These are phyloP conservation scores for Neopestalotiopsis clavispora DNA, from an alignment of 2,329 filamentous ascomycete genomes.

Conservation along the genomic window DNA sequence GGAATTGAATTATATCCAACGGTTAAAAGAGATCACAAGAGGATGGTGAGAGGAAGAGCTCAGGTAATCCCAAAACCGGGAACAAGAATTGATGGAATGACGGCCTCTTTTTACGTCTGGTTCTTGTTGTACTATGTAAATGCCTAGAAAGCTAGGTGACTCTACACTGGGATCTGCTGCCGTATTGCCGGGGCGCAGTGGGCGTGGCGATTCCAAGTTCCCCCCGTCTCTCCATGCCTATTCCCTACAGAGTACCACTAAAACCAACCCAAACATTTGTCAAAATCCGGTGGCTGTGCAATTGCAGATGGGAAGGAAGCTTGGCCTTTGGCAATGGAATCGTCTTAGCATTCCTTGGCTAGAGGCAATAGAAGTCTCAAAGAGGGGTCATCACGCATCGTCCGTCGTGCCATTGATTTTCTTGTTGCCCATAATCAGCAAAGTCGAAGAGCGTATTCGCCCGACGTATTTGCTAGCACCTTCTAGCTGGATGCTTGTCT, in stretches of 20 bases:
- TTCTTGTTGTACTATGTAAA: neutral
- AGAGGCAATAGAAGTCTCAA: neutral
- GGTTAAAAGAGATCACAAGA: neutral
- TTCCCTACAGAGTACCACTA: neutral
- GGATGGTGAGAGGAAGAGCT: neutral
- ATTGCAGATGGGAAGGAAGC: neutral
- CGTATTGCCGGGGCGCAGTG: slow-evolving; percentile 12
- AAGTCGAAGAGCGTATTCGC: neutral
- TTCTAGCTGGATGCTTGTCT: neutral
- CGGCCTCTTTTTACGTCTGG: slow-evolving; percentile 5
- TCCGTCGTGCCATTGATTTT: neutral
- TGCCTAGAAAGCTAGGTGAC: too few relatives aligned
- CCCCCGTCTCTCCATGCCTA: neutral
- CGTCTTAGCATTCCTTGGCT: neutral
- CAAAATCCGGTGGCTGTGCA: slow-evolving; percentile 12
- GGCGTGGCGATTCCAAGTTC: neutral
- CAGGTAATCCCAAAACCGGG: neutral
- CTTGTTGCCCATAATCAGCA: neutral
- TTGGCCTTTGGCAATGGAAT: neutral
- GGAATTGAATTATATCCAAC: neutral
- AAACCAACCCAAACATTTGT: neutral
- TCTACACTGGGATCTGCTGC: neutral
- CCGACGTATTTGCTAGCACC: neutral
- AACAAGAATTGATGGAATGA: neutral
- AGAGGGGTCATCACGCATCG: neutral